Conservation (phyloP, 106 monocot genomes). For the Allium fistulosum region DNA sequence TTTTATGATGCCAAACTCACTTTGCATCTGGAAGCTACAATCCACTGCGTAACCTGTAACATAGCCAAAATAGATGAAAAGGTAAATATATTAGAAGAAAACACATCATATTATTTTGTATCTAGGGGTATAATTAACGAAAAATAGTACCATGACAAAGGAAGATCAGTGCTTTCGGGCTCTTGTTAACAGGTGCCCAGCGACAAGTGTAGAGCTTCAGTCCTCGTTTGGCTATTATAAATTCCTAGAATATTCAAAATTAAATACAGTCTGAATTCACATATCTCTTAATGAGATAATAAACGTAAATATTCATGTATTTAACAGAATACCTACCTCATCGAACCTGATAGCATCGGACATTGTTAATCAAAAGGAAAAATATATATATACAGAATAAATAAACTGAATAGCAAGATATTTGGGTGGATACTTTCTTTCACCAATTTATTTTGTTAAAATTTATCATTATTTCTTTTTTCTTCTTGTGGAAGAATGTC, state of each 20-base stretch:
- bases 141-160: slow-evolving; percentile 52
- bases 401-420: no score
- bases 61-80: background rate
- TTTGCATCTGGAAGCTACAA: slow-evolving; percentile 72
- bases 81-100: background rate
- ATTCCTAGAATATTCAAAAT: slow-evolving; percentile 19
- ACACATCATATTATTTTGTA: background rate
- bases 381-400: no score
- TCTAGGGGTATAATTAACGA: background rate
- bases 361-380: no score
- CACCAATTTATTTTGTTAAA: no score
- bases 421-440: no score
- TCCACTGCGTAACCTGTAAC: slow-evolving; percentile 56
- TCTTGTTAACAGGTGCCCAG: slow-evolving; percentile 37
- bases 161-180: slow-evolving; percentile 63
- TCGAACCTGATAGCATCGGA: no score
- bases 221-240: slow-evolving; percentile 31
- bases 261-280: no score
- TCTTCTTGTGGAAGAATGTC: no score
- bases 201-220: slow-evolving; percentile 49
- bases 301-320: no score
- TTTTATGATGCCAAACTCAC: slow-evolving; percentile 9
- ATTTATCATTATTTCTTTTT: no score
- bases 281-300: no score
- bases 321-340: no score